phyloP scores from a whole-genome alignment of 2,329 filamentous ascomycete species.

The Exophiala aquamarina region DNA sequence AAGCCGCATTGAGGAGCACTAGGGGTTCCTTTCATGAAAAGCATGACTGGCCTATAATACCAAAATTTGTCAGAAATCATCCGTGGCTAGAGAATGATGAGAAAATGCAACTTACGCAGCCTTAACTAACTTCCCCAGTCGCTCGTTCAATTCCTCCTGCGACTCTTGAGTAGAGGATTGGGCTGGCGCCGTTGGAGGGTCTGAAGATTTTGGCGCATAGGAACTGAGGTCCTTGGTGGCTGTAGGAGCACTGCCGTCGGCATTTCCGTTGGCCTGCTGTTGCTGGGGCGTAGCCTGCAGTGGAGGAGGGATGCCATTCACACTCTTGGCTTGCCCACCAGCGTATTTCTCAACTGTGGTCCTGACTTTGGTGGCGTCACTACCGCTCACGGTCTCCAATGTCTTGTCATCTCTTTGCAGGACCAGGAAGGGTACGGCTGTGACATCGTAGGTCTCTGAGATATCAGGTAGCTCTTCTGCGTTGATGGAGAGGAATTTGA shows the following conservation, averaged over 20 bases:
- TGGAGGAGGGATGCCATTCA: conserved; percentile 39
- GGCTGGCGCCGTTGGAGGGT: conserved; percentile 49
- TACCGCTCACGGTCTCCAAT: conserved; percentile 84
- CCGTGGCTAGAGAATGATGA: background rate
- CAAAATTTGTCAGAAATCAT: conserved; percentile 4
- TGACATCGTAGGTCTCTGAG: conserved; percentile 89
- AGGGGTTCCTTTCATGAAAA: conserved; percentile 98
- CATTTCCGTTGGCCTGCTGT: conserved; percentile 23
- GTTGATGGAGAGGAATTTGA: conserved; percentile 86
- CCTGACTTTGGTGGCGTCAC: conserved; percentile 82
- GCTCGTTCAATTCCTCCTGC: conserved; percentile 82
- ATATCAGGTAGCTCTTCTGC: conserved; percentile 92
- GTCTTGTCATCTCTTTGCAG: conserved; percentile 73
- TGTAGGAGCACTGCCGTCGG: conserved; percentile 29
- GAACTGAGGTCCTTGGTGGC: conserved; percentile 41
- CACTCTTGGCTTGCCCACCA: conserved; percentile 44
- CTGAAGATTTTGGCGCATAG: conserved; percentile 44
- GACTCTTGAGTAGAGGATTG: conserved; percentile 54
- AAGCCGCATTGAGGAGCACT: conserved; percentile 88
- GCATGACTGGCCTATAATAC: conserved; percentile 67
- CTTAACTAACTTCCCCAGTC: conserved; percentile 82
- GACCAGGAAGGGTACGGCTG: conserved; percentile 89
- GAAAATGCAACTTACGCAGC: conserved; percentile 63
- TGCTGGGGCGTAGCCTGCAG: conserved; percentile 40
- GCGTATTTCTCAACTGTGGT: conserved; percentile 82